Percentiles rank a stretch among this genome's conserved stretches.
These are phyloP conservation scores for Fomitopsis pinicola DNA, from an alignment of 1,284 basidiomycete species.

Conservation along the genomic window DNA sequence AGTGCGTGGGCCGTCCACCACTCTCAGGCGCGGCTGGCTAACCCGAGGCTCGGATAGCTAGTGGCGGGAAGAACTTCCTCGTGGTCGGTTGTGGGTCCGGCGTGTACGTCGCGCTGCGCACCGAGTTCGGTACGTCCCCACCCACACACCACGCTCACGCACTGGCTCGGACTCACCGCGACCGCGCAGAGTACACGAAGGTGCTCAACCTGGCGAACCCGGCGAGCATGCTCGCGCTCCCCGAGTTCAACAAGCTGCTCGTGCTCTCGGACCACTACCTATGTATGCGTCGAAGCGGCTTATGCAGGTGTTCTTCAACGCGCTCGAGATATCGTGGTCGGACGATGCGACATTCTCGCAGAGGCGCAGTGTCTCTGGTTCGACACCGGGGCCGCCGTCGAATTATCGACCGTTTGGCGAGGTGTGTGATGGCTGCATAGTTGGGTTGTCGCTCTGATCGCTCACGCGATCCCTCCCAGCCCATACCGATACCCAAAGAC, in stretches of 20 bases:
- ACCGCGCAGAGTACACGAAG: slow-evolving; percentile 45
- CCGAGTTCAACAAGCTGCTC: slow-evolving; percentile 61
- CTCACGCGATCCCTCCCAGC: slow-evolving; percentile 31
- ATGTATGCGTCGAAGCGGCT: slow-evolving; percentile 61
- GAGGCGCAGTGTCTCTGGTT: slow-evolving; percentile 25
- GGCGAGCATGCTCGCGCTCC: slow-evolving; percentile 51
- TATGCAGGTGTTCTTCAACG: slow-evolving; percentile 50
- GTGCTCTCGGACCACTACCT: slow-evolving; percentile 57
- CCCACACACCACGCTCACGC: slow-evolving; percentile 1
- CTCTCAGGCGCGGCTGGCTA: neutral
- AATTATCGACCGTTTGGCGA: slow-evolving; percentile 52
- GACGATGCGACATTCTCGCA: slow-evolving; percentile 27
- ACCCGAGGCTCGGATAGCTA: slow-evolving; percentile 30
- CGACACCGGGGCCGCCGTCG: slow-evolving; percentile 32
- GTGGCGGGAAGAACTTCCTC: slow-evolving; percentile 48
- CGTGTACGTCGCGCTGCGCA: slow-evolving; percentile 56
- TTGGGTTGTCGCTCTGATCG: neutral
- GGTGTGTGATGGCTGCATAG: slow-evolving; percentile 30
- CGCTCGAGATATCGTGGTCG: slow-evolving; percentile 36
- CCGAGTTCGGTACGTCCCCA: slow-evolving; percentile 40
- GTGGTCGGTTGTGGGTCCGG: slow-evolving; percentile 61
- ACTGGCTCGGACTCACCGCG: no score
- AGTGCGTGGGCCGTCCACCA: slow-evolving; percentile 37
- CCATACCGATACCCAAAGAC: slow-evolving; percentile 65
- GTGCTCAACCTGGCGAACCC: slow-evolving; percentile 48